Evolutionary conservation across 345 rosid species (phyloP).

Genomic region (Eucalyptus guilfoylei): DNA sequence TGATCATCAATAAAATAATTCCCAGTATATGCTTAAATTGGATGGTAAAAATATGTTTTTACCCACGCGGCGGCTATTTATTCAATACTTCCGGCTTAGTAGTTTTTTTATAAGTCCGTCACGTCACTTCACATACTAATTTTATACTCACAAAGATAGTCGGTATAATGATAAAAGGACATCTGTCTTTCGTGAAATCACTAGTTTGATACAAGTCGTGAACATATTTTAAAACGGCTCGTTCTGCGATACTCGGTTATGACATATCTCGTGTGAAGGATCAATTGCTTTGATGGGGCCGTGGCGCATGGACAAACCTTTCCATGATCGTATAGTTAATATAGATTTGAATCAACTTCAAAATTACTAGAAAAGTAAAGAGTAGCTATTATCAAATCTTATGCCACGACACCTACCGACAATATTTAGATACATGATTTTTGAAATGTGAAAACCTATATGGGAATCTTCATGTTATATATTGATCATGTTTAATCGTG

Average conservation of each 20-base stretch:
- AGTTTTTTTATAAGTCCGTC: background rate
- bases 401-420: background rate
- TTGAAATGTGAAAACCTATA: background rate
- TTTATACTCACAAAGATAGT: background rate
- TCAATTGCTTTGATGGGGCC: fast-evolving
- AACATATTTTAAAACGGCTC: background rate
- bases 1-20: background rate
- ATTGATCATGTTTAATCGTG: background rate
- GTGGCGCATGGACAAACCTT: background rate
- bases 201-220: background rate
- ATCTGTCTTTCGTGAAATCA: background rate
- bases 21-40: background rate
- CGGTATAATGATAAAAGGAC: fast-evolving
- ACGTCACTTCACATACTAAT: background rate
- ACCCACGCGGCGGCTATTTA: background rate
- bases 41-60: background rate
- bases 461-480: background rate
- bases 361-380: background rate
- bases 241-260: fast-evolving
- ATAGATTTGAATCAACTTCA: background rate
- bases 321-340: background rate
- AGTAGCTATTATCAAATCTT: background rate
- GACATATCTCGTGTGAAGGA: background rate
- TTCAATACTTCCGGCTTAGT: background rate
- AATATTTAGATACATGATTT: background rate